phyloP scores from a whole-genome alignment of 2,329 filamentous ascomycete species.

The Botryotinia globosa region DNA sequence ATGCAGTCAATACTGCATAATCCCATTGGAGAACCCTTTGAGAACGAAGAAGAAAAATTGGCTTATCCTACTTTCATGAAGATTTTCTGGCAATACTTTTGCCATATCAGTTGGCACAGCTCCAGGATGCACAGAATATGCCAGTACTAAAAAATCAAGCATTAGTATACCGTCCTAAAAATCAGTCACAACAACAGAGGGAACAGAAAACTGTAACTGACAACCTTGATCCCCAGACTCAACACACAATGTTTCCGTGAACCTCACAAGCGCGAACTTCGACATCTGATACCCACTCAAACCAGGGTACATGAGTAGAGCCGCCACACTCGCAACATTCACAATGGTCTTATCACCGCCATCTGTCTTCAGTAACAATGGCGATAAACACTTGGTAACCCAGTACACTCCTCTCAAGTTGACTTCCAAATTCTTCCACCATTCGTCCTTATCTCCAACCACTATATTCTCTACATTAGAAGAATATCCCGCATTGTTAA shows the following conservation, averaged over 20 bases:
- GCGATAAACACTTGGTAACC: neutral
- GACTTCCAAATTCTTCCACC: neutral
- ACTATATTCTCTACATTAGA: rapidly evolving
- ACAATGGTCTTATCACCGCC: neutral
- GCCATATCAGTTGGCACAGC: neutral
- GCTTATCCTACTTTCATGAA: neutral
- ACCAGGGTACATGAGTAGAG: neutral
- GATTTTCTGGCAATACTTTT: rapidly evolving
- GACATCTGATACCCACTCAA: neutral
- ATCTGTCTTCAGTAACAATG: neutral
- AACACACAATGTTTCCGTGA: neutral
- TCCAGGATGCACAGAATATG: neutral
- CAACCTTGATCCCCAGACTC: neutral
- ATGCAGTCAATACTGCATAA: neutral
- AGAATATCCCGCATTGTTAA: neutral
- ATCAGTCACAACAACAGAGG: neutral
- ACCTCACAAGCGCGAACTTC: neutral
- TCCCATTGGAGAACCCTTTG: neutral
- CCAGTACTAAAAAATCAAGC: neutral
- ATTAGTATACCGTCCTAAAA: neutral
- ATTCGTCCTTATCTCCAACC: neutral
- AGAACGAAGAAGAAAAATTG: neutral
- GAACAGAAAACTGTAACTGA: neutral
- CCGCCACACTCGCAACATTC: neutral
- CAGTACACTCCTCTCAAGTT: neutral